Base-by-base conservation (phyloP, 345 rosid genomes). In the Aquilaria malaccensis region DNA sequence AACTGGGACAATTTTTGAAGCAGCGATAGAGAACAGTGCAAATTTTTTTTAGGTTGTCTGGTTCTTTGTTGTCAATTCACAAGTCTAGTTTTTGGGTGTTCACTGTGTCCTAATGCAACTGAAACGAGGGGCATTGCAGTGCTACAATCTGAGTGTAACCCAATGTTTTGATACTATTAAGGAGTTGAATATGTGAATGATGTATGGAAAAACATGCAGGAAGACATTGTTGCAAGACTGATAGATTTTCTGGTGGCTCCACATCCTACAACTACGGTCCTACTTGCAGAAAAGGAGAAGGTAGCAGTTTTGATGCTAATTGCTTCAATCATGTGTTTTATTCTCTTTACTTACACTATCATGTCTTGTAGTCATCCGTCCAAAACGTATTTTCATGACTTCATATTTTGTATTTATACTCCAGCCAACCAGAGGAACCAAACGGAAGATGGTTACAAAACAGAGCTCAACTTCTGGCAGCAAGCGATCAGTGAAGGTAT, bases 241-340 rank as follows among this genome's bases (percentile, higher is more conserved):
- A 73, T 87, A 55, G 96, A 83, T 68, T 94, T 87, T 77, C 73
- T 94, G 90, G 80, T 71, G 72, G 84, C 84, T 55, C 99, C 97
- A 58, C 89, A 80, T 72, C 82, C 92, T 13, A 89, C 88, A 66
- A 80, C 88, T 45, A 60, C 77, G 32, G 78, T 65, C 55, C 62
- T 74, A 52, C 87, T 89, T 74, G 64, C 82, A n/a, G 96, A 87
- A 71, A 81, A 83, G 71, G 97, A 89, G 69, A 79, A 82, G 85
- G 91, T 85, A 61, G 32, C 67, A 15, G 41, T 33, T 45, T 13
- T 49, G 43, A 37, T 37, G 43, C 43, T 37, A 50, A 33, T 55
- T 33, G 11, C 61, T 7, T 46, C 9, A 51, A 10, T 11, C 22
- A 22, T 45, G 45, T 13, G 6, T 48, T 60, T 13, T 14, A 30